A percentile compares a stretch with the other conserved stretches of the same genome.
Conservation (phyloP, 257 asterid species). For the Scutellaria galericulata region DNA sequence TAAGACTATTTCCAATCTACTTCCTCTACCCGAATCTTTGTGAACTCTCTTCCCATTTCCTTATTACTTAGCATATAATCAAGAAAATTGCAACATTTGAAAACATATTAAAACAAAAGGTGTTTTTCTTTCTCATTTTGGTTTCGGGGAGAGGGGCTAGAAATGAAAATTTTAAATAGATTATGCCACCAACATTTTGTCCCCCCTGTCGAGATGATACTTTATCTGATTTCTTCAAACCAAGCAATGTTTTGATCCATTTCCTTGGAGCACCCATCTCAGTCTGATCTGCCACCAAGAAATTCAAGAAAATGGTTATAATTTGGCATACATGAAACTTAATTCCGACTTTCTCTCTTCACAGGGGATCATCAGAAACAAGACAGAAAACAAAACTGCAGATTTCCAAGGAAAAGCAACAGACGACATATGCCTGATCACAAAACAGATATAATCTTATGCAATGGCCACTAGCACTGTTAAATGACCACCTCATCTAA, state of each 20-base stretch:
- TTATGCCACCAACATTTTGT: slow-evolving; percentile 59
- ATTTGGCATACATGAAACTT: slow-evolving; percentile 8
- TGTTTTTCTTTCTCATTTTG: background rate
- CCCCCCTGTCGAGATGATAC: slow-evolving; percentile 61
- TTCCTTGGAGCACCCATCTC: slow-evolving; percentile 82
- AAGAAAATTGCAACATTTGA: background rate
- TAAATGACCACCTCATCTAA: no score
- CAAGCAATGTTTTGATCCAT: slow-evolving; percentile 78
- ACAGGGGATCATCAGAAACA: slow-evolving; percentile 17
- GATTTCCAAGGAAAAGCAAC: background rate
- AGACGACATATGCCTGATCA: background rate
- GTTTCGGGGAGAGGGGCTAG: background rate
- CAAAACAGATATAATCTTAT: background rate
- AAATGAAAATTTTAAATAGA: slow-evolving; percentile 18
- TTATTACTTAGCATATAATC: background rate
- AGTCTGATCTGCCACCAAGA: slow-evolving; percentile 45
- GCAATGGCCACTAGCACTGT: background rate
- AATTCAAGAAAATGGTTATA: slow-evolving; percentile 12
- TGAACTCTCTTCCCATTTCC: background rate
- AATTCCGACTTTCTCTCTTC: background rate
- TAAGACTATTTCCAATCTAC: background rate
- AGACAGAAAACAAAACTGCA: background rate
- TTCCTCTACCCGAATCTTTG: background rate
- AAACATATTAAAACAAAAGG: background rate
- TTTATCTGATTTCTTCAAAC: slow-evolving; percentile 70